Evolutionary conservation across 2,329 filamentous ascomycete species (phyloP).

Genomic region (Alternaria angustiovoidea): DNA sequence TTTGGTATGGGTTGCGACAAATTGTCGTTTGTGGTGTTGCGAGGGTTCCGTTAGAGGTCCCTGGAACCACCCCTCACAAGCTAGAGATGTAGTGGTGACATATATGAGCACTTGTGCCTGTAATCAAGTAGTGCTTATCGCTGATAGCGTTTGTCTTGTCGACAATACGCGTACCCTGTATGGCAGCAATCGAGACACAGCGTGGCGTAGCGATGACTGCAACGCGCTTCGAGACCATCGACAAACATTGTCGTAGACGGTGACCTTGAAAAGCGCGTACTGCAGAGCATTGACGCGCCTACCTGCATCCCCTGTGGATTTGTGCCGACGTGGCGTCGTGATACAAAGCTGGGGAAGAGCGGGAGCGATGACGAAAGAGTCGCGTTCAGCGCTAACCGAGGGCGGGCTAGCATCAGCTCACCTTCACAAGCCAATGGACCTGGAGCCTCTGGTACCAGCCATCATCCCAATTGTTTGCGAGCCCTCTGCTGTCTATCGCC

Average conservation of each 20-base stretch:
- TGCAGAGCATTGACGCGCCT: neutral
- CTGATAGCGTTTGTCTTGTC: neutral
- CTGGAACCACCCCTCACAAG: neutral
- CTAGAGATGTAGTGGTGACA: neutral
- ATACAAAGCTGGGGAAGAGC: slow-evolving; percentile 16
- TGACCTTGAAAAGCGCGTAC: neutral
- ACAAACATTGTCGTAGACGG: accelerated
- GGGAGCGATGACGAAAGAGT: slow-evolving; percentile 31
- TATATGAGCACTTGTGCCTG: neutral
- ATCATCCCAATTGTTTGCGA: slow-evolving; percentile 17
- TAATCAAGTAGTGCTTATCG: neutral
- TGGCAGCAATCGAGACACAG: neutral
- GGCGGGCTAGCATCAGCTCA: slow-evolving; percentile 24
- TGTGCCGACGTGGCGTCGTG: slow-evolving; percentile 9
- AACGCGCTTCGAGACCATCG: neutral
- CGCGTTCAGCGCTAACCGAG: slow-evolving; percentile 23
- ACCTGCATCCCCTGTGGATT: neutral
- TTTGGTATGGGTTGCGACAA: neutral
- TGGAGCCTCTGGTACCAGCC: slow-evolving; percentile 11
- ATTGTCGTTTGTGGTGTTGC: neutral
- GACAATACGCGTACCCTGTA: neutral
- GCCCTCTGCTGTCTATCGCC: slow-evolving; percentile 13
- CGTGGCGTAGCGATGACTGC: neutral
- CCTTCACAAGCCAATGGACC: slow-evolving; percentile 37
- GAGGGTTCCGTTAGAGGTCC: neutral